Base-by-base conservation (phyloP, 225 moss, liverwort and hornwort genomes). In the Lunularia cruciata region DNA sequence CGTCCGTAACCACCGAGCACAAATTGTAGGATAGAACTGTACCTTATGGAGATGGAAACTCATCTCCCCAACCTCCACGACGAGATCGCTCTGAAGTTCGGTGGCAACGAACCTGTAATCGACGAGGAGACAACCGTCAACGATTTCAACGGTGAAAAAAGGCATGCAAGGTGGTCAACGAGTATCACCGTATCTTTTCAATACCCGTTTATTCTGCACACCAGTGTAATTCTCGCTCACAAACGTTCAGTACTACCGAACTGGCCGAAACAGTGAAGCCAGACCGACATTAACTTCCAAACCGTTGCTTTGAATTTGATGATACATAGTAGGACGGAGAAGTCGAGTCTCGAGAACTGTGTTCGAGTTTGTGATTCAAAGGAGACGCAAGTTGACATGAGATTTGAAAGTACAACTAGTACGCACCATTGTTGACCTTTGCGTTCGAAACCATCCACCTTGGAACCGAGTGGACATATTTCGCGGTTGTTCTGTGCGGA, bases 11-110 rank as follows among this genome's bases (percentile, higher is more conserved):
- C 40, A 6, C 40, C 40, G 40, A 6, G 40, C 40, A 40, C 40
- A 13, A 63, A 42, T 4, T 63, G 1, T 0, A 45, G 42, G 42
- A 6, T 25, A 34, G 20, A 49, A 67, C 11, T 32, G 60, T 39
- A 92, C 92, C 90, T 91, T 90, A 63, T 93, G 90, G 14, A 93
- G 86, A 84, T 90, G 86, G 56, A 93, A 93, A 70, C 82, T 88
- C 69, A 90, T 85, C 8, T 83, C 80, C 53, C 86, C 84, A 20
- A 90, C 88, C 63, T 93, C 86, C 42, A 93, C 88, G 7, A 90
- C 73, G 62, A 93, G 77, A 73, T 93, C 90, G 67, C 88, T 93
- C 61, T 81, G 81, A 15, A 81, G 77, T 36, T 81, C 81, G 8
- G 81, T 81, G 6, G 81, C 81, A 53, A 81, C 81, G 55, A 81